A percentile compares a stretch with the other conserved stretches of the same genome.
These are phyloP conservation scores for Akanthomyces uredinophilus DNA, from an alignment of 2,329 filamentous ascomycete genomes.

Conservation along the genomic window DNA sequence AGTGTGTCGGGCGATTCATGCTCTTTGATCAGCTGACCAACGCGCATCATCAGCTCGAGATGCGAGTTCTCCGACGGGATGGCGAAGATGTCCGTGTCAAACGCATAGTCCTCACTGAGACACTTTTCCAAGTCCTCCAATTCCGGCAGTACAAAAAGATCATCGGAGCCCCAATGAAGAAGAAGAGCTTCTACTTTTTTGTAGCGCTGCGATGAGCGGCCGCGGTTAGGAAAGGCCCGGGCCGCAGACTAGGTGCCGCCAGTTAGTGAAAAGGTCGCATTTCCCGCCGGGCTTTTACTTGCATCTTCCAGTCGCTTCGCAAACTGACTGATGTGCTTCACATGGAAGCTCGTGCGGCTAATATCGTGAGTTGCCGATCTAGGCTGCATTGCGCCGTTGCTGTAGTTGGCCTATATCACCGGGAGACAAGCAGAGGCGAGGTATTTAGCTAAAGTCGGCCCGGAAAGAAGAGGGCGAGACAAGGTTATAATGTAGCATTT, in stretches of 20 bases:
- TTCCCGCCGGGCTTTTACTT: conserved; percentile 22
- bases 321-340: conserved; percentile 52
- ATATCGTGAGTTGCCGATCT: conserved; percentile 50
- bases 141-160: conserved; percentile 54
- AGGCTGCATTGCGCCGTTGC: conserved; percentile 18
- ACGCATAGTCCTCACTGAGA: conserved; percentile 50
- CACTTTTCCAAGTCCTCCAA: conserved; percentile 52
- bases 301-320: conserved; percentile 51
- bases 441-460: conserved; percentile 9
- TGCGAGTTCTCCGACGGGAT: conserved; percentile 56
- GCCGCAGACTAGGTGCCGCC: conserved; percentile 40
- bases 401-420: neutral
- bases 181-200: conserved; percentile 50
- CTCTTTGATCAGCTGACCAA: conserved; percentile 52
- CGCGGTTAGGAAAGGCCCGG: conserved; percentile 52
- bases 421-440: neutral
- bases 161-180: conserved; percentile 54
- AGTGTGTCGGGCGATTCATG: conserved; percentile 51
- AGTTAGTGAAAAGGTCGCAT: neutral
- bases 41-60: conserved; percentile 52
- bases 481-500: neutral
- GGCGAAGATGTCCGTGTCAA: conserved; percentile 52
- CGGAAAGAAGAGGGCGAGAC: neutral
- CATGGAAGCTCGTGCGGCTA: conserved; percentile 53
- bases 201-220: conserved; percentile 48